Base-by-base conservation (phyloP, 306 rosid genomes). In the Glycyrrhiza uralensis region DNA sequence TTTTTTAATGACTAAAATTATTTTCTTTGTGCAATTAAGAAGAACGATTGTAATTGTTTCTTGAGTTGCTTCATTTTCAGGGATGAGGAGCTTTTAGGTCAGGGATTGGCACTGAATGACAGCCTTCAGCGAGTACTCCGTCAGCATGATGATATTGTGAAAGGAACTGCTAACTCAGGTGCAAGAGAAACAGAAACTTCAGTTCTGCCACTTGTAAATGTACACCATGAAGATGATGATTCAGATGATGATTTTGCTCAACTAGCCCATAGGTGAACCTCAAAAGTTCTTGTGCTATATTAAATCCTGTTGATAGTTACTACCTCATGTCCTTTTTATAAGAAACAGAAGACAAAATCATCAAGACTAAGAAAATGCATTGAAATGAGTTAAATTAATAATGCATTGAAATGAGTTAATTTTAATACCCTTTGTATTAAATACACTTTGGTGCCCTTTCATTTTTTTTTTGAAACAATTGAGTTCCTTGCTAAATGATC, bases 181-280 rank as follows among this genome's bases (percentile, higher is more conserved):
- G 80, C 72, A 26, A 78, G 84, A 75, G 92, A 72, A 80, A 77
- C 83, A 22, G 93, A 77, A 65, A 76, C 94, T 74, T 59, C 91
- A 0, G 82, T 61, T 49, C 84, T 86, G 65, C 93, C 97, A 23
- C 87, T 84, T 74, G 83, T 82, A 81, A 88, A 83, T 78, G 88
- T 91, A 77, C 82, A 60, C 80, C 97, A 85, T 18, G 97, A 95
- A 72, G 97, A 95, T 65, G 97, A 91, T 49, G 92, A 91, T 41
- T 61, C 89, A 1, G 97, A 89, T 62, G 99, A 95, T 63, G 96
- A 95, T 72, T 87, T 91, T 79, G 60, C 87, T 73, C 97, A 89
- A 70, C 83, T 95, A 62, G 96, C 99, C 68, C 93, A 73, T 66
- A 87, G 97, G 99, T 94, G 80, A 75, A 47, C 49, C 54, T 51